Evolutionary conservation across 352 stramenopile genomes (phyloP).

Genomic region (Pythium sp.): DNA sequence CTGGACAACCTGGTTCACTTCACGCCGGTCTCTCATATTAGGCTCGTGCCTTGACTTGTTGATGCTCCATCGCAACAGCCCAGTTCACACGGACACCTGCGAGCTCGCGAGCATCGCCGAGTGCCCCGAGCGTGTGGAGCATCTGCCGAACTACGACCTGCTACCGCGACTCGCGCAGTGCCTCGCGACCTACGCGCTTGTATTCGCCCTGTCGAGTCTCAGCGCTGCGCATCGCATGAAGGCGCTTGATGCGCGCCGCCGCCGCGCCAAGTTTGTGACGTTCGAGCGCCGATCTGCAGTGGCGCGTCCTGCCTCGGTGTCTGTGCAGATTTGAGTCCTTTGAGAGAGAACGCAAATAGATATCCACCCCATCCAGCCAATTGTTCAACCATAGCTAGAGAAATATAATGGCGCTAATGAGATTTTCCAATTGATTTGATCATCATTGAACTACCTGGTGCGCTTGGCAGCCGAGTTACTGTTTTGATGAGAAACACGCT

Average conservation of each 20-base stretch:
- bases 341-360: background rate
- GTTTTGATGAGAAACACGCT: background rate
- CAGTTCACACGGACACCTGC: slow-evolving; percentile 29
- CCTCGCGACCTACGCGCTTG: slow-evolving; percentile 40
- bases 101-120: slow-evolving; percentile 38
- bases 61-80: slow-evolving; percentile 21
- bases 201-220: slow-evolving; percentile 42
- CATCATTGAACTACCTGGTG: background rate
- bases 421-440: background rate
- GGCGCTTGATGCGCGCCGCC: slow-evolving; percentile 37
- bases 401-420: background rate
- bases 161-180: slow-evolving; percentile 36
- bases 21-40: slow-evolving; percentile 5
- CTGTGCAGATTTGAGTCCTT: slow-evolving; percentile 13
- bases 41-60: background rate
- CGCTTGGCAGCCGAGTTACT: no score
- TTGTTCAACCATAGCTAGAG: background rate
- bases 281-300: slow-evolving; percentile 30
- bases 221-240: slow-evolving; percentile 34
- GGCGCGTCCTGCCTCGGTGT: slow-evolving; percentile 3
- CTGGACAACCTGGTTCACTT: background rate
- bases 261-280: slow-evolving; percentile 34
- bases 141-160: slow-evolving; percentile 37
- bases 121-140: slow-evolving; percentile 33
- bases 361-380: background rate